These are phyloP conservation scores for Cymodocea nodosa DNA, from an alignment of 116 monocot species.

Conservation along the genomic window DNA sequence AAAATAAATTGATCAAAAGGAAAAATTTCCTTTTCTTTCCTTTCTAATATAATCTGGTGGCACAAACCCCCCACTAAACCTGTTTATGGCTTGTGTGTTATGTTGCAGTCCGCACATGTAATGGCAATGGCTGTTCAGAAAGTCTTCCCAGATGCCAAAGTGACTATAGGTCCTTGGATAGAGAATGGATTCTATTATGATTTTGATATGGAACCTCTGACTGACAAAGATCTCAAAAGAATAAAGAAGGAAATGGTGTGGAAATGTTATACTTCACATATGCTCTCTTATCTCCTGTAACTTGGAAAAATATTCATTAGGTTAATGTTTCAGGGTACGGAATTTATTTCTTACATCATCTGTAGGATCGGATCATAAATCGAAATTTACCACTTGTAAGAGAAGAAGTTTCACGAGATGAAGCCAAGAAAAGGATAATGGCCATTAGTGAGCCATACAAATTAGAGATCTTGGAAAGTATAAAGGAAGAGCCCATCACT, in stretches of 20 bases:
- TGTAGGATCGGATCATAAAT: constrained; percentile 88
- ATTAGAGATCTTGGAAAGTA: constrained; percentile 80
- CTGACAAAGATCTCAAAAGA: constrained; percentile 77
- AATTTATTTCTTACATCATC: constrained; percentile 80
- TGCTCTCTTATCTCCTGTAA: constrained; percentile 2
- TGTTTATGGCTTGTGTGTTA: background rate
- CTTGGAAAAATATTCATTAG: constrained; percentile 47
- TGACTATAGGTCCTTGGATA: constrained; percentile 99
- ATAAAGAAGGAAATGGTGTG: constrained; percentile 95
- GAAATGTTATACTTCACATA: background rate
- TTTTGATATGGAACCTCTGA: constrained; percentile 85
- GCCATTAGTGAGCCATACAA: constrained; percentile 88
- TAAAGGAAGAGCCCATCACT: constrained; percentile 77
- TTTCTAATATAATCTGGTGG: too few relatives aligned
- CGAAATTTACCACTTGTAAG: constrained; percentile 78
- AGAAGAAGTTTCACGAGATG: constrained; percentile 91
- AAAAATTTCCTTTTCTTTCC: too few relatives aligned
- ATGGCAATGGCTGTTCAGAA: constrained; percentile 99
- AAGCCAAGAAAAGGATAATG: constrained; percentile 67
- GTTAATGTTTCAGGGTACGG: constrained; percentile 61
- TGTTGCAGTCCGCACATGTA: constrained; percentile 86
- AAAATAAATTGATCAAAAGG: too few relatives aligned
- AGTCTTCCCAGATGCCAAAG: constrained; percentile 73
- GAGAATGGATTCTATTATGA: constrained; percentile 97
- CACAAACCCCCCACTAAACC: background rate